Base-by-base conservation (phyloP, 2,329 filamentous ascomycete species). In the Helotiales sp. region DNA sequence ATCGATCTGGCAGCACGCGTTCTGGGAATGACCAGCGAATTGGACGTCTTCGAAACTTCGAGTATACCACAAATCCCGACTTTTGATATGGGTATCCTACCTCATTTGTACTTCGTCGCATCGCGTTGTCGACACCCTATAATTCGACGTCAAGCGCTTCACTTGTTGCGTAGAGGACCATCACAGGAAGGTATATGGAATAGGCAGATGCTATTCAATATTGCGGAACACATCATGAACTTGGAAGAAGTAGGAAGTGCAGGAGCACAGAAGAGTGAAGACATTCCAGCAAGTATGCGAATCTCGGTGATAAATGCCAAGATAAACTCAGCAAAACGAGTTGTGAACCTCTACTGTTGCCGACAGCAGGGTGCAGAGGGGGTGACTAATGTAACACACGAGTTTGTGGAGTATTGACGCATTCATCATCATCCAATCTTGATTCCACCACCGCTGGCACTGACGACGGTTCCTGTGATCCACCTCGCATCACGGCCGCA, bases 391-490 rank as follows among this genome's bases (percentile, higher is more conserved):
- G 36, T 40, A 19, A 17, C 19, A 22, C 36, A 40, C 19, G 36
- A 40, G 17, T 5, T 40, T 4, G 36, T 19, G 36, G 36, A 40
- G 15, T 40, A 40, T 10, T 40, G 15, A 40, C n/a, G n/a, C n/a
- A n/a, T n/a, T n/a, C n/a, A n/a, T n/a, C n/a, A n/a, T 57, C 24
- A 62, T 50, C 60, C 57, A 34, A 74, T 72, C 52, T 74, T 74
- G 24, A 72, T 68, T 5, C 70, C 69, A 1, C 73, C 73, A 38
- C 72, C 72, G 47, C 69, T 74, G 0, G 72, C 72, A 60, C 71
- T 71, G 15, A 74, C 29, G 4, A 74, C 71, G 36, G 63, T 68
- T 0, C 73, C 72, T 0, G 73, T 75, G 13, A 74, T 72, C 73
- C 73, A 74, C 51, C 72, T 60, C 0, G 68, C 70, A 55, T 72